Conservation (phyloP, 2,329 filamentous ascomycete species). For the Fusarium paranaense region DNA sequence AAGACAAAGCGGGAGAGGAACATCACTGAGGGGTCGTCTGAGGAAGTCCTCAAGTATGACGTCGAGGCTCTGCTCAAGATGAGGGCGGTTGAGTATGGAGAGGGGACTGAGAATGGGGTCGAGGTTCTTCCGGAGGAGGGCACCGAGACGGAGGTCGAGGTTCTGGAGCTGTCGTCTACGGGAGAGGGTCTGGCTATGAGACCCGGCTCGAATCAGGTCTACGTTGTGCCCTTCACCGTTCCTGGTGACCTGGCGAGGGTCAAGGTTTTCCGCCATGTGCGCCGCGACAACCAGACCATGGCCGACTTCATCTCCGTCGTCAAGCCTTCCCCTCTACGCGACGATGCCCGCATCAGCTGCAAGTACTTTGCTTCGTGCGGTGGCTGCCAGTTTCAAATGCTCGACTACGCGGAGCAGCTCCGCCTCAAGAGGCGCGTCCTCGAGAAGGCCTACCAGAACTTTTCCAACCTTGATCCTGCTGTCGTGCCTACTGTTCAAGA, state of each 20-base stretch:
- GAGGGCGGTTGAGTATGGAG: conserved; percentile 48
- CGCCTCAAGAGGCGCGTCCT: conserved; percentile 86
- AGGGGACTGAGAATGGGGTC: conserved; percentile 45
- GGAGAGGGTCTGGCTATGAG: conserved; percentile 88
- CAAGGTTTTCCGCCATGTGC: conserved; percentile 81
- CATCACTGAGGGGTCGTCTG: conserved; percentile 71
- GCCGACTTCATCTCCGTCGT: conserved; percentile 86
- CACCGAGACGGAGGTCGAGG: conserved; percentile 83
- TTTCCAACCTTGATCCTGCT: conserved; percentile 82
- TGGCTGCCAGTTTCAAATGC: conserved; percentile 98
- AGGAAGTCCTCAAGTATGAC: conserved; percentile 75
- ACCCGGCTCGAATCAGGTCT: conserved; percentile 74
- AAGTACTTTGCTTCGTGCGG: conserved; percentile 89
- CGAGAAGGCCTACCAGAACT: conserved; percentile 91
- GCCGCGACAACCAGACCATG: conserved; percentile 74
- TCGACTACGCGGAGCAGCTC: conserved; percentile 88
- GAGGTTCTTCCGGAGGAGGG: conserved; percentile 71
- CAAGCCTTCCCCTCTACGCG: conserved; percentile 78
- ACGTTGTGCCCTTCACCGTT: conserved; percentile 87
- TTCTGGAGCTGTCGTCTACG: conserved; percentile 86
- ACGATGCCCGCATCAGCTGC: conserved; percentile 82
- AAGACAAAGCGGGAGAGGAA: conserved; percentile 70
- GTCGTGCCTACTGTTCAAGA: conserved; percentile 81
- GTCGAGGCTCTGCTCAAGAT: conserved; percentile 66
- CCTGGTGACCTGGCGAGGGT: conserved; percentile 85